Evolutionary conservation across 2,329 filamentous ascomycete genomes (phyloP).

Genomic region (Fusarium drepaniforme): DNA sequence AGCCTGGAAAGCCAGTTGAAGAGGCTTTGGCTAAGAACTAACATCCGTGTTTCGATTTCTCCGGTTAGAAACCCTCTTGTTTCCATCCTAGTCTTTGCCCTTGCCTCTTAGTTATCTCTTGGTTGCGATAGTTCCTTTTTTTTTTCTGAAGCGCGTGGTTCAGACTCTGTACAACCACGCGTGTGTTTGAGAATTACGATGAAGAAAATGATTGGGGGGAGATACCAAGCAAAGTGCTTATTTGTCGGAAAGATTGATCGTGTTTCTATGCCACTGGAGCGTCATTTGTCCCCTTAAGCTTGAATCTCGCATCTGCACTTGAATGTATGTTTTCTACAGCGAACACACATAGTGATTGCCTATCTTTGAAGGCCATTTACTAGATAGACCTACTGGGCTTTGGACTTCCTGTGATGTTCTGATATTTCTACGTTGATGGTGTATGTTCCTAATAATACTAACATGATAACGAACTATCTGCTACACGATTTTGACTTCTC

Average conservation of each 20-base stretch:
- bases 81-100: neutral
- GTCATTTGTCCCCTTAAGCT: neutral
- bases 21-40: neutral
- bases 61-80: no score
- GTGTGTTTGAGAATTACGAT: neutral
- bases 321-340: neutral
- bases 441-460: neutral
- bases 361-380: neutral
- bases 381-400: rapidly evolving
- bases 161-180: neutral
- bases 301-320: neutral
- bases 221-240: neutral
- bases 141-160: neutral
- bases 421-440: neutral
- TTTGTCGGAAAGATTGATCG: neutral
- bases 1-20: neutral
- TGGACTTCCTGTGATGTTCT: neutral
- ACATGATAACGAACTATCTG: neutral
- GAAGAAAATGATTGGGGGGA: neutral
- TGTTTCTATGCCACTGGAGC: neutral
- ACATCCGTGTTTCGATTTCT: neutral
- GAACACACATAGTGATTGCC: neutral
- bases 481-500: neutral
- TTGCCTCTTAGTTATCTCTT: neutral
- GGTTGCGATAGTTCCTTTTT: neutral